Conservation (phyloP, 225 moss, liverwort and hornwort species). For the Ulota crispa region DNA sequence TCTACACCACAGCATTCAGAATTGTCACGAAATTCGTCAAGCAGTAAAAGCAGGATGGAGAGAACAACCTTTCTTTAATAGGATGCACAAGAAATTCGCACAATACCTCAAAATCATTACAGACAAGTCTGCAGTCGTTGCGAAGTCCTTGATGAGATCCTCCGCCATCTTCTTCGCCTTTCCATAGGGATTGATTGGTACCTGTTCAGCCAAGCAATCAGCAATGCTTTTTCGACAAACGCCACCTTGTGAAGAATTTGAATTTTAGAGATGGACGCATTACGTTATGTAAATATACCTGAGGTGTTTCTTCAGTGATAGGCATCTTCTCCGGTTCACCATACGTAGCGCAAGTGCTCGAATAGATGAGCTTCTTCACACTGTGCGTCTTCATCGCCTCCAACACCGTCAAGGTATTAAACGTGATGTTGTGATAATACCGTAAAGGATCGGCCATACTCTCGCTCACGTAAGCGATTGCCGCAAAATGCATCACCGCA, state of each 20-base stretch:
- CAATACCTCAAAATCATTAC: slow-evolving; percentile 83
- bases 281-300: slow-evolving; percentile 42
- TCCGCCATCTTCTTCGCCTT: slow-evolving; percentile 99
- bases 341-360: slow-evolving; percentile 97
- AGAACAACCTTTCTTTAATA: background rate
- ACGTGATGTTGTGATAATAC: slow-evolving; percentile 93
- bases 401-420: slow-evolving; percentile 77
- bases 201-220: slow-evolving; percentile 41
- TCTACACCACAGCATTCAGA: slow-evolving; percentile 41
- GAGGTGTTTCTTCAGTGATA: slow-evolving; percentile 79
- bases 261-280: background rate
- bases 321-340: slow-evolving; percentile 91
- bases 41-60: background rate
- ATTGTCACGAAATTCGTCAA: background rate
- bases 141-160: slow-evolving; percentile 87
- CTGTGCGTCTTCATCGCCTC: slow-evolving; percentile 81
- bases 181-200: slow-evolving; percentile 94
- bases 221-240: background rate
- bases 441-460: slow-evolving; percentile 86
- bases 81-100: slow-evolving; percentile 4
- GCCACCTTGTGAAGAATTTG: background rate
- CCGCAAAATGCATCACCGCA: slow-evolving; percentile 97
- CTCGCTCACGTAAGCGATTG: slow-evolving; percentile 93
- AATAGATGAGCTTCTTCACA: slow-evolving; percentile 82
- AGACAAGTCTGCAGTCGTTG: slow-evolving; percentile 56